Conservation (phyloP, 139 green algal genomes). For the Yamagishiella unicocca region DNA sequence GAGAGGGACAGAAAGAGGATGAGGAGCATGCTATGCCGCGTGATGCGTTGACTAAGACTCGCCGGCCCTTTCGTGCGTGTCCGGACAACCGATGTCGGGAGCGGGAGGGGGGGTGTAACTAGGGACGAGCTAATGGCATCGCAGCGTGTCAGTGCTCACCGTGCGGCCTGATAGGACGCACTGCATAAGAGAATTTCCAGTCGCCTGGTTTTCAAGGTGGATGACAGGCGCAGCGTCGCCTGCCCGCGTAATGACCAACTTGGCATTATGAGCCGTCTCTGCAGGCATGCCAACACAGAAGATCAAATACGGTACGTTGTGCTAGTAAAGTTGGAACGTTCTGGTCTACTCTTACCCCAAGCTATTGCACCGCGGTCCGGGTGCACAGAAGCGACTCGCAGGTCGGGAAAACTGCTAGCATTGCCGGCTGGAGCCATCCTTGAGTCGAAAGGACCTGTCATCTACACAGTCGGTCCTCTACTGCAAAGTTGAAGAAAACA, state of each 20-base stretch:
- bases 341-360: not conserved
- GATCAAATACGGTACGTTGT: not conserved
- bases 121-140: too few relatives aligned
- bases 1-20: not conserved
- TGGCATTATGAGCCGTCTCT: not conserved
- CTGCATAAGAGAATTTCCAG: not conserved
- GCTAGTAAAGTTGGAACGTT: not conserved
- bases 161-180: slow-evolving; percentile 15
- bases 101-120: not conserved
- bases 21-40: not conserved
- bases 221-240: slow-evolving; percentile 8
- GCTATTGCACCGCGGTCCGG: not conserved
- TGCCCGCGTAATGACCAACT: not conserved
- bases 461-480: too few relatives aligned
- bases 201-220: not conserved
- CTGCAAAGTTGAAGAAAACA: too few relatives aligned
- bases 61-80: not conserved
- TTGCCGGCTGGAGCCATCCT: not conserved
- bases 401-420: not conserved
- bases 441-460: not conserved
- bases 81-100: not conserved
- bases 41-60: not conserved
- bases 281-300: not conserved
- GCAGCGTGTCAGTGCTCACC: not conserved
- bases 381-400: slow-evolving; percentile 8